These are phyloP conservation scores for Madurella fahalii DNA, from an alignment of 2,329 filamentous ascomycete species.

Conservation along the genomic window DNA sequence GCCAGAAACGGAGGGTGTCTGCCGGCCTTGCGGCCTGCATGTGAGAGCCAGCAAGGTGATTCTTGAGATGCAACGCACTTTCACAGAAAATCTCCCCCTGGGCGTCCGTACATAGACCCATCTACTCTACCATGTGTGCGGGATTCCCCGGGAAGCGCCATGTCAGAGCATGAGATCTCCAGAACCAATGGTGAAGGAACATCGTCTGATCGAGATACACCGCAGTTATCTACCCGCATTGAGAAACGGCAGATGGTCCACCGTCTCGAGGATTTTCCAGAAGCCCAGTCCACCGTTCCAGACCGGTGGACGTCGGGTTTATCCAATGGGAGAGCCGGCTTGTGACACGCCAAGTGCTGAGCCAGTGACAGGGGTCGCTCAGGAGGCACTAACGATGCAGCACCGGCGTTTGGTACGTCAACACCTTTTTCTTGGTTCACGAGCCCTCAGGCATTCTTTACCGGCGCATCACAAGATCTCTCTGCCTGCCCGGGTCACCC, in stretches of 20 bases:
- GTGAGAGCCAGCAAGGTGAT: neutral
- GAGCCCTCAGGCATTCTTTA: slow-evolving; percentile 14
- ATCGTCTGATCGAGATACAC: too few relatives aligned
- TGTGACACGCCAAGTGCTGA: slow-evolving; percentile 18
- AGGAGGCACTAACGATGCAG: slow-evolving; percentile 14
- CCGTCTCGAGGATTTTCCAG: neutral
- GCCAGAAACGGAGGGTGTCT: too few relatives aligned
- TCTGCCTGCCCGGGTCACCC: neutral
- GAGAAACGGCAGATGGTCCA: neutral
- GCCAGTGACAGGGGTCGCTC: slow-evolving; percentile 18
- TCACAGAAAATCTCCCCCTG: too few relatives aligned
- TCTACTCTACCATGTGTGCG: too few relatives aligned
- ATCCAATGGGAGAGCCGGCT: slow-evolving; percentile 14
- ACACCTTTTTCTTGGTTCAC: slow-evolving; percentile 16
- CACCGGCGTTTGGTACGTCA: slow-evolving; percentile 9
- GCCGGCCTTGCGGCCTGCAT: neutral
- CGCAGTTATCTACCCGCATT: too few relatives aligned
- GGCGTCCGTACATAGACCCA: too few relatives aligned
- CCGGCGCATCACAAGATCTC: slow-evolving; percentile 22
- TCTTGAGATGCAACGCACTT: too few relatives aligned
- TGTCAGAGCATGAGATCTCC: too few relatives aligned
- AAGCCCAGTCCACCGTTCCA: neutral
- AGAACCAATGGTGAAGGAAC: too few relatives aligned
- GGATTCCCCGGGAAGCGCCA: too few relatives aligned
- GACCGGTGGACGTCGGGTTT: neutral